Conservation (phyloP, 805 yeast species). For the Ogataea ganodermae region DNA sequence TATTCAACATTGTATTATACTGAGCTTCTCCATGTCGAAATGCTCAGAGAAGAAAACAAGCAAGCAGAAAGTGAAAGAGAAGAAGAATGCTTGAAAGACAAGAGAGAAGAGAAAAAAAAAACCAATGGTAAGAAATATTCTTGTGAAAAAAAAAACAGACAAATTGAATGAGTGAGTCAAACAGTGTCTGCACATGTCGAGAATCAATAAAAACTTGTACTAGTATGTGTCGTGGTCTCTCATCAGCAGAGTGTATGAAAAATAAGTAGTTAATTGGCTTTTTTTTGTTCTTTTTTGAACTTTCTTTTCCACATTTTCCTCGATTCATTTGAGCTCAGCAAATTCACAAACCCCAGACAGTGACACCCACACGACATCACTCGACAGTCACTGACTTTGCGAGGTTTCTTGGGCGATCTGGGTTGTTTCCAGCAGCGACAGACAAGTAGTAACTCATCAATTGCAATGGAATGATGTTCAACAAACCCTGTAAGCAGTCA, state of each 20-base stretch:
- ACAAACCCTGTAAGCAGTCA: conserved; percentile 95
- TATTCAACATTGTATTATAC: conserved; percentile 10
- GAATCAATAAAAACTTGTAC: conserved; percentile 1
- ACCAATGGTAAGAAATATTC: neutral
- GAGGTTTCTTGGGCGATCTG: conserved; percentile 97
- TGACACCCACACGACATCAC: conserved; percentile 37
- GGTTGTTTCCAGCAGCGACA: conserved; percentile 90
- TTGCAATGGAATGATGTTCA: conserved; percentile 93
- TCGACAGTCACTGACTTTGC: conserved; percentile 99
- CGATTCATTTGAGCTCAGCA: neutral
- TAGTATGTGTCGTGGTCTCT: conserved; percentile 1
- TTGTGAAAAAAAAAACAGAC: neutral
- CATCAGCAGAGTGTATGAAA: conserved; percentile 4
- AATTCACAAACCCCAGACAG: conserved; percentile 1
- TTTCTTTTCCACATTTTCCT: neutral
- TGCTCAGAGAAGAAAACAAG: conserved; percentile 10
- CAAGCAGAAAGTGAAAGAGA: conserved; percentile 3
- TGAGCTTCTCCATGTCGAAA: conserved; percentile 7
- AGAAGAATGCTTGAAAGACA: conserved; percentile 3
- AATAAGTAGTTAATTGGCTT: neutral
- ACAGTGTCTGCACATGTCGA: neutral
- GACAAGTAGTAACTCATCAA: conserved; percentile 97
- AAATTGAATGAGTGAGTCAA: neutral
- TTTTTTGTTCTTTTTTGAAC: neutral
- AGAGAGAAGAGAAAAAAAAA: neutral